phyloP scores from a whole-genome alignment of 768 basidiomycete genomes.

The Tephrocybe sp. region DNA sequence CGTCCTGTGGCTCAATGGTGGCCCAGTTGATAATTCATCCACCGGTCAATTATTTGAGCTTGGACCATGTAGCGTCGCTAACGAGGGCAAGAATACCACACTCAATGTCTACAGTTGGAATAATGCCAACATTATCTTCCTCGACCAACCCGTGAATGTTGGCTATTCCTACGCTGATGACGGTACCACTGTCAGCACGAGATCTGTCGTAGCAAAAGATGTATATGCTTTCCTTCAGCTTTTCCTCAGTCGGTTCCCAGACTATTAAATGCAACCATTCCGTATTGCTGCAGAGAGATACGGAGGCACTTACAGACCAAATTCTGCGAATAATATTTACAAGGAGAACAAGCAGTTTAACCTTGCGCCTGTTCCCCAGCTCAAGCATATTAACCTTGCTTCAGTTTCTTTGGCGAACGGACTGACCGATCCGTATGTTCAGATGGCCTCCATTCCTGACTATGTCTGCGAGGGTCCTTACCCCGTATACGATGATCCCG shows the following conservation, averaged over 20 bases:
- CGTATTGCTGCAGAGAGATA: constrained; percentile 84
- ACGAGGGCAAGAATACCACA: constrained; percentile 68
- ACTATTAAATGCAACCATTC: constrained; percentile 70
- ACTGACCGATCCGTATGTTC: constrained; percentile 77
- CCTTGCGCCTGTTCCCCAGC: constrained; percentile 37
- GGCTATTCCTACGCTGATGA: constrained; percentile 86
- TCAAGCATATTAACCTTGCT: constrained; percentile 75
- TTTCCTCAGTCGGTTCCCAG: constrained; percentile 72
- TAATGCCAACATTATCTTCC: constrained; percentile 74
- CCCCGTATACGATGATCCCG: constrained; percentile 70
- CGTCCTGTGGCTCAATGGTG: constrained; percentile 88
- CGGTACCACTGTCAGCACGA: constrained; percentile 70
- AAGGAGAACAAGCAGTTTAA: constrained; percentile 66
- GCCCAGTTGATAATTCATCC: constrained; percentile 68
- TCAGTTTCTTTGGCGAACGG: constrained; percentile 89
- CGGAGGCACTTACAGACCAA: constrained; percentile 76
- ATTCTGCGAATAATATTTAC: constrained; percentile 82
- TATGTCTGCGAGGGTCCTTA: constrained; percentile 82
- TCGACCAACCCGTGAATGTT: constrained; percentile 83
- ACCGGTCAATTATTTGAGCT: constrained; percentile 91
- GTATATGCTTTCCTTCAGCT: constrained; percentile 84
- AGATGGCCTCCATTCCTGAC: constrained; percentile 80
- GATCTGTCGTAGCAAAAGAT: constrained; percentile 85
- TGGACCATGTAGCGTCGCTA: constrained; percentile 77
- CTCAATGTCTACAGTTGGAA: constrained; percentile 86